These are phyloP conservation scores for Trichoderma sp. DNA, from an alignment of 2,329 filamentous ascomycete species.

Conservation along the genomic window DNA sequence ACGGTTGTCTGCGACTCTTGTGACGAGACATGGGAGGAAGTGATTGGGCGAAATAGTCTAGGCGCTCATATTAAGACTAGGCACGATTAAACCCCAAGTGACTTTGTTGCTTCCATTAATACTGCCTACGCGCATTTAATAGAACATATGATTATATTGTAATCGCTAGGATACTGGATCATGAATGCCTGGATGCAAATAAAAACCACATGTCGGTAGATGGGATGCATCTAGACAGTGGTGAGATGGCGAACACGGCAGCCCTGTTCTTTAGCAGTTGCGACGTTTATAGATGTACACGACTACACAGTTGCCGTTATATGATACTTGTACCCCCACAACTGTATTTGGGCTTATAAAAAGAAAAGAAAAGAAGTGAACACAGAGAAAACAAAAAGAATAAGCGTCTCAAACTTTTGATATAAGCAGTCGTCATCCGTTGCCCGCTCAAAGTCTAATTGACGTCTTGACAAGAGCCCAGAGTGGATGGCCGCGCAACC, in stretches of 20 bases:
- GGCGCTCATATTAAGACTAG: not conserved
- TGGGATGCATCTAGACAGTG: not conserved
- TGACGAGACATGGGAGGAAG: not conserved
- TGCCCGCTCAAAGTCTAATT: not conserved
- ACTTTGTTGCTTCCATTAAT: not conserved
- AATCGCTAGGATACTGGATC: not conserved
- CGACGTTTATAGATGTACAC: not conserved
- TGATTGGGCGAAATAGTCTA: not conserved
- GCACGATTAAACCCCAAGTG: not conserved
- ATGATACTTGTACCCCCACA: not conserved
- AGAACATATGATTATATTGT: no score
- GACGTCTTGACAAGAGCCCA: not conserved
- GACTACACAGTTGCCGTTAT: not conserved
- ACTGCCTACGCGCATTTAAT: not conserved
- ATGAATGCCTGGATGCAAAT: not conserved
- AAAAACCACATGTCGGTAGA: not conserved
- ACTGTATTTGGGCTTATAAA: not conserved
- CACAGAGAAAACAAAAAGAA: not conserved
- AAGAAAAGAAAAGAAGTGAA: not conserved
- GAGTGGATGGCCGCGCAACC: constrained; percentile 5
- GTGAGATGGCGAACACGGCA: not conserved
- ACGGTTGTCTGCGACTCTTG: not conserved
- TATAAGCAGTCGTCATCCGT: not conserved
- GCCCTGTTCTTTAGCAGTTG: not conserved
- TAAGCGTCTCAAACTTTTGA: not conserved